Evolutionary conservation across 1,284 basidiomycete genomes (phyloP).

Genomic region (Leccinum pachyderme): DNA sequence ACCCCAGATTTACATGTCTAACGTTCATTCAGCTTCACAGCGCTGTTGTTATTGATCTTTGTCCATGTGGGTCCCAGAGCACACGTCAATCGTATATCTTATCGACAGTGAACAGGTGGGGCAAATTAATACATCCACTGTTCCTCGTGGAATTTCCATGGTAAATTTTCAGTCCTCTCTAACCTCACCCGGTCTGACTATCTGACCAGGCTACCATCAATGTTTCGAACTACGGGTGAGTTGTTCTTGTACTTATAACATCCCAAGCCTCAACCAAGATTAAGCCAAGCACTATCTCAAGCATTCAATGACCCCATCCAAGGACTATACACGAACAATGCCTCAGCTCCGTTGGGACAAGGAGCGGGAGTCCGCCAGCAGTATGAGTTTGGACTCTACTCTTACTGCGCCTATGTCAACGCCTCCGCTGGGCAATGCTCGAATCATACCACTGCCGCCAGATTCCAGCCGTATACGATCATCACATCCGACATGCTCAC

Average conservation of each 20-base stretch:
- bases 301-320: slow-evolving; percentile 58
- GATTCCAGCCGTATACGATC: slow-evolving; percentile 59
- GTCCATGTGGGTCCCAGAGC: slow-evolving; percentile 57
- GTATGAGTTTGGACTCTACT: slow-evolving; percentile 77
- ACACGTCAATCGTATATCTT: slow-evolving; percentile 29
- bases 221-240: slow-evolving; percentile 66
- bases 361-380: slow-evolving; percentile 61
- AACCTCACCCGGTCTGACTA: slow-evolving; percentile 15
- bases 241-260: slow-evolving; percentile 5
- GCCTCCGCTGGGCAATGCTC: slow-evolving; percentile 61
- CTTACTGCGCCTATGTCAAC: slow-evolving; percentile 69
- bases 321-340: slow-evolving; percentile 67
- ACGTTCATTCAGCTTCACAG: slow-evolving; percentile 49
- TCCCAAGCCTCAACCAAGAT: slow-evolving; percentile 13
- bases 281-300: slow-evolving; percentile 49
- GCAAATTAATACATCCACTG: slow-evolving; percentile 73
- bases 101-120: slow-evolving; percentile 55
- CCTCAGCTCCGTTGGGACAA: slow-evolving; percentile 56
- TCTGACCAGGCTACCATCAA: slow-evolving; percentile 61
- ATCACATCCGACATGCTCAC: slow-evolving; percentile 63
- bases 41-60: slow-evolving; percentile 73
- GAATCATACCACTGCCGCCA: slow-evolving; percentile 54
- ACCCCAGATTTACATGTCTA: slow-evolving; percentile 14
- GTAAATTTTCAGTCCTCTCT: slow-evolving; percentile 37
- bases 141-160: slow-evolving; percentile 72